Evolutionary conservation across 2,329 filamentous ascomycete genomes (phyloP).

Genomic region (Sporothrix brasiliensis): DNA sequence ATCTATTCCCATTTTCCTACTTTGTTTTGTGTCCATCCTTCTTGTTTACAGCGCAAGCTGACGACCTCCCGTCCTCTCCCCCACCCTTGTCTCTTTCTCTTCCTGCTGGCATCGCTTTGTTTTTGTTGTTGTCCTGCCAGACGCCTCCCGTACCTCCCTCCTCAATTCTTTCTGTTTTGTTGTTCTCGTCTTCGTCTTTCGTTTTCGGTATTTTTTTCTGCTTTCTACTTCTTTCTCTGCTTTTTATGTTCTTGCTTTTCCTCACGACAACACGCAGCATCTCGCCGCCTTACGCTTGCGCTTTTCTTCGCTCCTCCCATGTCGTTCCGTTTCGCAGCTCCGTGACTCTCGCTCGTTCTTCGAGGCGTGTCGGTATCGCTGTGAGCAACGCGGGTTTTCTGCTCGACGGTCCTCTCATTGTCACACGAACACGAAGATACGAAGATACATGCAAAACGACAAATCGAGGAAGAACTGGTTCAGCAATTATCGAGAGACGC

Average conservation of each 20-base stretch:
- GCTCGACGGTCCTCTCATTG: neutral
- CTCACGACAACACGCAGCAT: neutral
- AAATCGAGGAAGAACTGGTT: neutral
- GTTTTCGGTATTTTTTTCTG: slow-evolving; percentile 25
- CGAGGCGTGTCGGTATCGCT: slow-evolving; percentile 17
- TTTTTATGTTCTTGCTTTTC: neutral
- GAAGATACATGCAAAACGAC: neutral
- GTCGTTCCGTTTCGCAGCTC: slow-evolving; percentile 14
- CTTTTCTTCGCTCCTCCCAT: slow-evolving; percentile 15
- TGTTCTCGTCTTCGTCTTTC: slow-evolving; percentile 20
- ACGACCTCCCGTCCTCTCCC: slow-evolving; percentile 2
- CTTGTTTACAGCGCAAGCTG: slow-evolving; percentile 30
- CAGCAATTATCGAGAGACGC: neutral
- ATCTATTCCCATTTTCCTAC: slow-evolving; percentile 8
- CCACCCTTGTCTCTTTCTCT: slow-evolving; percentile 10
- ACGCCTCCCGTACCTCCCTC: slow-evolving; percentile 16
- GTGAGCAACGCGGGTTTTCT: slow-evolving; percentile 2
- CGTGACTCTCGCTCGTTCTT: slow-evolving; percentile 20
- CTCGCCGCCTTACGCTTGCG: neutral
- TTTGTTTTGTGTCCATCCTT: slow-evolving; percentile 27
- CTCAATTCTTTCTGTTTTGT: slow-evolving; percentile 21
- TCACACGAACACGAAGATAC: slow-evolving; percentile 5
- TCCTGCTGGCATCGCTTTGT: slow-evolving; percentile 8
- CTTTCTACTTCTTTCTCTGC: neutral
- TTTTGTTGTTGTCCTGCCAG: slow-evolving; percentile 29